Conservation (phyloP, 345 rosid species). For the Garcia nutans region DNA sequence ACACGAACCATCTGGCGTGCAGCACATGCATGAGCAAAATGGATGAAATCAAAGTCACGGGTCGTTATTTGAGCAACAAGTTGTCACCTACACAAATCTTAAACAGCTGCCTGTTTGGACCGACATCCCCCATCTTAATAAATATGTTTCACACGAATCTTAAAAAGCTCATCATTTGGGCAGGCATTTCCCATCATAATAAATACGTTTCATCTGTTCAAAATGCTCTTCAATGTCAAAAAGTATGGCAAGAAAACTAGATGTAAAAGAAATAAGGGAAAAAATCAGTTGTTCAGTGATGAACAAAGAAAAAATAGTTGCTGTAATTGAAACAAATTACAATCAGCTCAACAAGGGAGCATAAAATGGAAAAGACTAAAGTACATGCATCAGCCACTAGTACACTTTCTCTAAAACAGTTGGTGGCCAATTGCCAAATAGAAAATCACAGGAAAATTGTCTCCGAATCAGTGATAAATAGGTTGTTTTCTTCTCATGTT, state of each 20-base stretch:
- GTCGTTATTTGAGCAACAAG: background rate
- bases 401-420: background rate
- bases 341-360: constrained; percentile 20
- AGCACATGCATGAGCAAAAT: background rate
- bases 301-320: constrained; percentile 7
- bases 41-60: background rate
- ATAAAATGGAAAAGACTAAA: constrained; percentile 17
- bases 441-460: constrained; percentile 24
- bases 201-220: background rate
- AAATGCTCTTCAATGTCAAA: constrained; percentile 10
- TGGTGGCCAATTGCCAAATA: constrained; percentile 6
- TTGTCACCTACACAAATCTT: background rate
- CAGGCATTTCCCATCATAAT: no score
- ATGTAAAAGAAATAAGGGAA: background rate
- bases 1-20: background rate
- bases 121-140: no score
- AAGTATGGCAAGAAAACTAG: background rate
- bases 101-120: background rate
- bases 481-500: constrained; percentile 14
- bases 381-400: constrained; percentile 21
- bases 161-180: no score
- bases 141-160: background rate
- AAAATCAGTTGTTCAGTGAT: constrained; percentile 20
- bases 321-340: constrained; percentile 23
- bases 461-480: constrained; percentile 15